These are phyloP conservation scores for Heteromeles arbutifolia DNA, from an alignment of 306 rosid genomes.

Conservation along the genomic window DNA sequence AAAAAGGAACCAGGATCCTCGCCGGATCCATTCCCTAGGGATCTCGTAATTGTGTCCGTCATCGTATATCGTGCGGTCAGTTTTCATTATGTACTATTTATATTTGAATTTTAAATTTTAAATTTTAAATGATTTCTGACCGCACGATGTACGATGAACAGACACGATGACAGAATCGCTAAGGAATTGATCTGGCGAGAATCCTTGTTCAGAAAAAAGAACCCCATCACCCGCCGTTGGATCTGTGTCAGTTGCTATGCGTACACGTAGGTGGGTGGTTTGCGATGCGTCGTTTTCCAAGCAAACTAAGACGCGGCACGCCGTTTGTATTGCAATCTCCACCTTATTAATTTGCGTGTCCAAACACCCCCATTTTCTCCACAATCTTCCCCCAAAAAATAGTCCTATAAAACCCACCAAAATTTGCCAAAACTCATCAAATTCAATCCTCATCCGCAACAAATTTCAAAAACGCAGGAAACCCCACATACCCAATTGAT, in stretches of 20 bases:
- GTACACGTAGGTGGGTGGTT: not conserved
- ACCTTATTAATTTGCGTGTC: conserved; percentile 17
- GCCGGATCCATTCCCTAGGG: too few species aligned
- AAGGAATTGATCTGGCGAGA: too few species aligned
- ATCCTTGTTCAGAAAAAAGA: not conserved
- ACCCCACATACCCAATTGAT: not conserved
- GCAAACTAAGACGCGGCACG: conserved; percentile 23
- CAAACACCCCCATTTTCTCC: not conserved
- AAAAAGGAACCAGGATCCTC: too few species aligned
- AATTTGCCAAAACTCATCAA: not conserved
- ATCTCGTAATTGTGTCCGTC: too few species aligned
- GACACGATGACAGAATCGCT: too few species aligned
- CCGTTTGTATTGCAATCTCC: conserved; percentile 7
- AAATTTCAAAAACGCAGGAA: not conserved
- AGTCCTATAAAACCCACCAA: not conserved
- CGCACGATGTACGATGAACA: too few species aligned
- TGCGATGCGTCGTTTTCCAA: conserved; percentile 1
- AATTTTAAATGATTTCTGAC: too few species aligned
- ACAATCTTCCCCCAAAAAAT: not conserved
- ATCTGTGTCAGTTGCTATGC: too few species aligned
- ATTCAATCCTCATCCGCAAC: not conserved
- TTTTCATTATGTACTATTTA: too few species aligned
- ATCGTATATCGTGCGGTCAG: too few species aligned
- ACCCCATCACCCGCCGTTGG: too few species aligned
- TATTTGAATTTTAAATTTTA: too few species aligned